Evolutionary conservation across 2,329 filamentous ascomycete species (phyloP), one percentile per base, ranked within the genome.

Genomic region (Venturia effusa): DNA sequence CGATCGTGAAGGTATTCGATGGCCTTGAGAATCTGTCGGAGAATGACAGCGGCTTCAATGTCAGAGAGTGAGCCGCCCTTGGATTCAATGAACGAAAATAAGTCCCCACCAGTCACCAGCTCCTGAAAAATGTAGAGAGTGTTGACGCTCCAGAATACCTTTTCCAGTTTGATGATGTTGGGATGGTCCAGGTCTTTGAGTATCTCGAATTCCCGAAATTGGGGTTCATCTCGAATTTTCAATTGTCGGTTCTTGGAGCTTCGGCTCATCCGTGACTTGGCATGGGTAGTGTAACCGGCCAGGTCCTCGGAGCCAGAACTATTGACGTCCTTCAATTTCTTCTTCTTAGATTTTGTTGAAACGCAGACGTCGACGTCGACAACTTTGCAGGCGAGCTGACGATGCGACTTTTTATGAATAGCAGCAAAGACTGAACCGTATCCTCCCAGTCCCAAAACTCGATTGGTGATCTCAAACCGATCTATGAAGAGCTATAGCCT

Each of bases 311-410:
- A 27, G 1, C 19, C 30, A n/a, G 19, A 37, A 34, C 3, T 57
- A 24, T n/a, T 54, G 61, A 62, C 61, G 17, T 41, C 37, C 41
- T 62, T 32, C 24, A 39, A 48, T 19, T 40, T 3, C 51, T 32
- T 22, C 34, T 34, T 45, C 17, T 37, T 61, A 2, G 37, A 32
- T 7, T 8, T 37, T 61, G 59, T 24, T 57, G 51, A 15, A 57
- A 57, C 3, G 8, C 30, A 57, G 19, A 45, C 17, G 17, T 41
- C 32, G 1, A 88, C 69, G 62, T 83, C 76, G 61, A 89, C 76
- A 10, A 89, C 73, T 69, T 91, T 90, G 76, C 88, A 91, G 13
- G 86, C 87, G 24, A 89, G 67, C 68, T 90, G 88, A 64, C 78
- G 79, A 43, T 79, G 77, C 0, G 81, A 83, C 7, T 71, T 72